A percentile compares a stretch with the other conserved stretches of the same genome.
phyloP scores from a whole-genome alignment of 306 rosid genomes.

The Pyrus betulifolia region DNA sequence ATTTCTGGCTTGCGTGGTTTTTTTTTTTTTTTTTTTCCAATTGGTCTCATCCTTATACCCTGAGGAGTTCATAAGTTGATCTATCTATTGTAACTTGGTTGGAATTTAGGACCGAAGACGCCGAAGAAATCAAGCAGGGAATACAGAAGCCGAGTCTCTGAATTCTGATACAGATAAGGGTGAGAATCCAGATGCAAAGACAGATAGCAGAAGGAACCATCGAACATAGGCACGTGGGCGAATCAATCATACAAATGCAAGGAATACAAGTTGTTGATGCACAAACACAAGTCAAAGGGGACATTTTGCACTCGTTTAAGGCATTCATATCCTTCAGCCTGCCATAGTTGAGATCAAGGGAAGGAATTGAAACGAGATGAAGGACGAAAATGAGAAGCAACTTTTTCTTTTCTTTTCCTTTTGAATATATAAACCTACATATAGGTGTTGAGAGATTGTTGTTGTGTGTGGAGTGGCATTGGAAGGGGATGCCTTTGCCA shows the following conservation, averaged over 20 bases:
- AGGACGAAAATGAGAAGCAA: slow-evolving; percentile 17
- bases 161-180: slow-evolving; percentile 49
- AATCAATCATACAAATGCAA: slow-evolving; percentile 11
- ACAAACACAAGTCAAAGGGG: slow-evolving; percentile 7
- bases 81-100: slow-evolving; percentile 11
- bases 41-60: neutral
- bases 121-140: slow-evolving; percentile 45
- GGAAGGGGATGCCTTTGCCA: slow-evolving; percentile 23
- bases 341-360: slow-evolving; percentile 29
- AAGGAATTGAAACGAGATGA: neutral
- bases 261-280: neutral
- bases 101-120: slow-evolving; percentile 60
- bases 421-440: slow-evolving; percentile 24
- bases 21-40: neutral
- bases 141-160: slow-evolving; percentile 22
- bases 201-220: slow-evolving; percentile 37
- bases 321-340: slow-evolving; percentile 24
- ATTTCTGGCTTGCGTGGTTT: neutral
- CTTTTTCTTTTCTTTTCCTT: slow-evolving; percentile 22
- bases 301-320: slow-evolving; percentile 35
- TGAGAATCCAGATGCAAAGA: slow-evolving; percentile 36
- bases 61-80: slow-evolving; percentile 2
- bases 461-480: slow-evolving; percentile 38
- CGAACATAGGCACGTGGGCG: slow-evolving; percentile 22
- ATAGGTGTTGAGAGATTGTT: slow-evolving; percentile 39